Evolutionary conservation across 805 yeast genomes (phyloP).

Genomic region (Brettanomyces anomalus): DNA sequence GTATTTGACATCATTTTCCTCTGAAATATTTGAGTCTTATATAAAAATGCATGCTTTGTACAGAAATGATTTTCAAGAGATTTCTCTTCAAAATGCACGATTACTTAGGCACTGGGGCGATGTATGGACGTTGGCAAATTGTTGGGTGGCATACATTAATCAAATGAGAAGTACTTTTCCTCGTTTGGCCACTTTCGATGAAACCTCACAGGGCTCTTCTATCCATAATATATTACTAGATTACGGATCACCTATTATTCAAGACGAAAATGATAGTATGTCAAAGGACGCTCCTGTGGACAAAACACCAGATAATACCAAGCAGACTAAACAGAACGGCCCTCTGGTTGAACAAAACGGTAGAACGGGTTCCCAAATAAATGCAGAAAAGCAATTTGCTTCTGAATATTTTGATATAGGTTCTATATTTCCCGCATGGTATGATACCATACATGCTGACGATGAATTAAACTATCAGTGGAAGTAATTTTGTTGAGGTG

Average conservation of each 20-base stretch:
- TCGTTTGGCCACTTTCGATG: slow-evolving; percentile 1
- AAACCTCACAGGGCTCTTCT: slow-evolving; percentile 3
- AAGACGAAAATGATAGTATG: slow-evolving; percentile 8
- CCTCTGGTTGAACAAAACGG: not conserved
- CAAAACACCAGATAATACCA: not conserved
- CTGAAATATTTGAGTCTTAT: slow-evolving; percentile 13
- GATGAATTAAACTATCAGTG: not conserved
- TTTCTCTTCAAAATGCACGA: slow-evolving; percentile 14
- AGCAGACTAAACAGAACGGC: not conserved
- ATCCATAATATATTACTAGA: slow-evolving; percentile 6
- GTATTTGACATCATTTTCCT: slow-evolving; percentile 24
- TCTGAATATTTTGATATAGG: slow-evolving; percentile 9
- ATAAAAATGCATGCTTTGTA: slow-evolving; percentile 9
- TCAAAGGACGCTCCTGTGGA: not conserved
- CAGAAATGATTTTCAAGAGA: slow-evolving; percentile 1
- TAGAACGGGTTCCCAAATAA: not conserved
- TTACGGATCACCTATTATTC: slow-evolving; percentile 9
- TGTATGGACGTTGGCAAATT: slow-evolving; percentile 25
- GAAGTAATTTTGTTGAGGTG: not conserved
- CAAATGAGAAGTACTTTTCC: slow-evolving; percentile 17
- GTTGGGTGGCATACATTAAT: slow-evolving; percentile 23
- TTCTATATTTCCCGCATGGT: slow-evolving; percentile 11
- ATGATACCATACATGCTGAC: slow-evolving; percentile 9
- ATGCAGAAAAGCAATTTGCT: not conserved
- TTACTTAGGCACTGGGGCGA: slow-evolving; percentile 20